These are phyloP conservation scores for Aegilops sharonensis DNA, from an alignment of 176 grass and related monocot genomes.

Conservation along the genomic window DNA sequence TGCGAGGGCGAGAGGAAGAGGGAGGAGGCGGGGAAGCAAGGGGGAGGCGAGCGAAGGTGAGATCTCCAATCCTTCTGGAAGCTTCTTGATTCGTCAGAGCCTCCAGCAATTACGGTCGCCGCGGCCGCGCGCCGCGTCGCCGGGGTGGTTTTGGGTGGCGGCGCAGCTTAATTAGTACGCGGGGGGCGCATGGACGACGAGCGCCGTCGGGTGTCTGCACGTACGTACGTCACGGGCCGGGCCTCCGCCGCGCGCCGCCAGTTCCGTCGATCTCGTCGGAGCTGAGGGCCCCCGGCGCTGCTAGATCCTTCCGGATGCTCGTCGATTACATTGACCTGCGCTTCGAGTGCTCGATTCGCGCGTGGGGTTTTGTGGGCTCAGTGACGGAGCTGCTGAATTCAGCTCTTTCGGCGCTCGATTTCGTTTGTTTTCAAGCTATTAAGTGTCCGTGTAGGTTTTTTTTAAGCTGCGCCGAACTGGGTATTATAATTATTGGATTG, in stretches of 20 bases:
- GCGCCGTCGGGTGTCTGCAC: background rate
- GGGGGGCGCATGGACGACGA: too few relatives aligned
- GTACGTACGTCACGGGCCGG: background rate
- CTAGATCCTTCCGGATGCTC: background rate
- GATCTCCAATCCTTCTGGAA: conserved; percentile 30
- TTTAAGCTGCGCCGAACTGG: background rate
- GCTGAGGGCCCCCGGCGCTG: background rate
- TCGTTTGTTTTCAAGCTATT: background rate
- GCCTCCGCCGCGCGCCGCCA: background rate
- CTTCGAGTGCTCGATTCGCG: background rate
- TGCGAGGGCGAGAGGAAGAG: background rate
- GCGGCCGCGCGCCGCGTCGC: background rate
- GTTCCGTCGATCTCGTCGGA: conserved; percentile 38
- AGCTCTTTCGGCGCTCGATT: conserved; percentile 19
- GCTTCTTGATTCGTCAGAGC: background rate
- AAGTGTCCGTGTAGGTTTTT: background rate
- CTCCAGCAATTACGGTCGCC: background rate
- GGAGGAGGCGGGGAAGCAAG: background rate
- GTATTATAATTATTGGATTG: conserved; percentile 20
- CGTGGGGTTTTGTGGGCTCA: conserved; percentile 1
- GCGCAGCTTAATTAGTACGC: background rate
- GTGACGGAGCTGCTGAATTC: conserved; percentile 7
- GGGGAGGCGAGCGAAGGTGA: conserved; percentile 26
- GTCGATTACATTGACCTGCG: background rate
- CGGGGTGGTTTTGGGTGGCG: background rate